A percentile compares a stretch with the other conserved stretches of the same genome.
Evolutionary conservation across 257 asterid species (phyloP).

Genomic region (Solanum phureja): DNA sequence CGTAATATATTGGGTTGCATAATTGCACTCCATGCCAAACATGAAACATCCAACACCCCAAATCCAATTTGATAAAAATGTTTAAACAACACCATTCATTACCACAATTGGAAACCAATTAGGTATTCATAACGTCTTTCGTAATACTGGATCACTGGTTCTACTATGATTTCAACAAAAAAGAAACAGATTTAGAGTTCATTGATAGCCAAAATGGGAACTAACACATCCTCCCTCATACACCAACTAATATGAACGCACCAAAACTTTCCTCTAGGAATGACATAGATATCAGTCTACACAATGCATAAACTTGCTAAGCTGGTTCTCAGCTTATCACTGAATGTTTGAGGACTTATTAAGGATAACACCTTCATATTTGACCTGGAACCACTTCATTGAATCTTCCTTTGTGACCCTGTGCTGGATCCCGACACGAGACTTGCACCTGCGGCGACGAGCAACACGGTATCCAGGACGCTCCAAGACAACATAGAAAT

Average conservation of each 20-base stretch:
- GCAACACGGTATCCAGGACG: constrained; percentile 77
- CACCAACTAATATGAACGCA: not conserved
- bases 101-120: too few species aligned
- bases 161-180: not conserved
- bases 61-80: too few species aligned
- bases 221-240: not conserved
- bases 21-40: too few species aligned
- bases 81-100: too few species aligned
- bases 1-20: too few species aligned
- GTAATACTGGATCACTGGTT: not conserved
- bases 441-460: constrained; percentile 72
- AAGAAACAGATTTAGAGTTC: not conserved
- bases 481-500: constrained; percentile 59
- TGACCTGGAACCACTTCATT: constrained; percentile 77
- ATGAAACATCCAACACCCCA: too few species aligned
- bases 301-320: not conserved
- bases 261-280: constrained; percentile 2
- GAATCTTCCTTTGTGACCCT: constrained; percentile 69
- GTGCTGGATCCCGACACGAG: constrained; percentile 71
- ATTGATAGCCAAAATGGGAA: not conserved
- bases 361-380: constrained; percentile 73
- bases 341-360: constrained; percentile 52
- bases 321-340: not conserved
- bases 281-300: not conserved
- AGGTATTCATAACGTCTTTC: too few species aligned